Evolutionary conservation across 306 rosid genomes (phyloP), one percentile per base, ranked within the genome.

Genomic region (Prunus armeniaca): DNA sequence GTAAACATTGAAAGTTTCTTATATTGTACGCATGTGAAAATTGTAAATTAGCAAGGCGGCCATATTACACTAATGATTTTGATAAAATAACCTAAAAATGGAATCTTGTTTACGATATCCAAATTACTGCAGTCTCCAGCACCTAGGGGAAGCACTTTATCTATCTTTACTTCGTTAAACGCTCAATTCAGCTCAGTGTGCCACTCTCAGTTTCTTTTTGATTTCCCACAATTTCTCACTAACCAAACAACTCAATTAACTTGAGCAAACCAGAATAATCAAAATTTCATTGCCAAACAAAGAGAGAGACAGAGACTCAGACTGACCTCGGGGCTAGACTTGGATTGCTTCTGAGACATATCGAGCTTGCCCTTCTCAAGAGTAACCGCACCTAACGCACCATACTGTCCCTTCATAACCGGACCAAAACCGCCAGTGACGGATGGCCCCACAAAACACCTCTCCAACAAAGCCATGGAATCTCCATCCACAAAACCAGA

Each of bases 321-420:
- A 85, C 84, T 50, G 64, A 87, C 99, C 97, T 95, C 91, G 15
- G 97, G 97, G 71, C 92, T 78, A 64, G 97, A 85, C 84, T 13
- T 65, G 38, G 91, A 79, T 74, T 92, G 92, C 88, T 90, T 86
- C 86, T 92, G 96, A 10, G 93, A 3, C 38, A 81, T 10, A 81
- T 95, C 96, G 38, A 95, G 90, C 85, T 95, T 95, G 2, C 91
- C 82, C 84, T 95, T 95, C 84, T 95, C 99, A 73, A 95, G 84
- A 13, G 99, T 95, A 58, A 85, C 97, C 17, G 99, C 63, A 50
- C 97, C 93, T 9, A 86, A 56, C n/a, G 97, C 24, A 75, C 99
- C 92, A 76, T 60, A 88, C 80, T 92, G 68, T 15, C 87, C 96
- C 81, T 95, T 95, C 99, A 92, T 92, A 43, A 82, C 88, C 24